Conservation (phyloP, 805 yeast species). For the Cyberlindnera veronae region DNA sequence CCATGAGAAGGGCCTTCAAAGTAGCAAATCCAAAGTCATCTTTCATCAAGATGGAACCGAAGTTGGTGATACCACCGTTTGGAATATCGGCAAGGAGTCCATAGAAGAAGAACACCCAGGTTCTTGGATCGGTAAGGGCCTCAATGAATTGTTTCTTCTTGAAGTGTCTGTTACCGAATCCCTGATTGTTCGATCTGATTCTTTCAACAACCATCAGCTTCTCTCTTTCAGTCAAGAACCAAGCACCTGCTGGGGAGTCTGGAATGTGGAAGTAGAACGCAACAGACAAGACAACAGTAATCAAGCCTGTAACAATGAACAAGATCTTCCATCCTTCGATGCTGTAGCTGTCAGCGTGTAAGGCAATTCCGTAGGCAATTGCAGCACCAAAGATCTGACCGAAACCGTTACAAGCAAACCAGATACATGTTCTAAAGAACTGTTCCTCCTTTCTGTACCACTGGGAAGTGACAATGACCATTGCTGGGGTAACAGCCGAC, state of each 20-base stretch:
- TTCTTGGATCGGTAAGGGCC: conserved; percentile 45
- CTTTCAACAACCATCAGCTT: conserved; percentile 46
- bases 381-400: conserved; percentile 47
- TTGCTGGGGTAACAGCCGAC: conserved; percentile 52
- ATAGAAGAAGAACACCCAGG: conserved; percentile 43
- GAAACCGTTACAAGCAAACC: conserved; percentile 43
- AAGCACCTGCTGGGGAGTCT: conserved; percentile 50
- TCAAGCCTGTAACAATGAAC: conserved; percentile 57
- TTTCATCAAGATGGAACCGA: conserved; percentile 17
- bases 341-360: conserved; percentile 33
- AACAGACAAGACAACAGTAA: conserved; percentile 51
- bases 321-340: conserved; percentile 57
- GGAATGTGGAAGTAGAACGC: conserved; percentile 49
- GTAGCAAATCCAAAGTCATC: conserved; percentile 26
- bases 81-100: conserved; percentile 41
- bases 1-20: conserved; percentile 35
- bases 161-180: conserved; percentile 53
- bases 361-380: conserved; percentile 51
- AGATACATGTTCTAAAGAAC: conserved; percentile 38
- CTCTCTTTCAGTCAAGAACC: conserved; percentile 46
- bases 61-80: conserved; percentile 44
- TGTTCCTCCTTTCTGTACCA: conserved; percentile 51
- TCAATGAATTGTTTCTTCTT: conserved; percentile 52
- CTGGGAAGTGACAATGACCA: conserved; percentile 51
- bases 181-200: conserved; percentile 51